Base-by-base conservation (phyloP, 129 eudicot species). In the Heracleum sosnowskyi region DNA sequence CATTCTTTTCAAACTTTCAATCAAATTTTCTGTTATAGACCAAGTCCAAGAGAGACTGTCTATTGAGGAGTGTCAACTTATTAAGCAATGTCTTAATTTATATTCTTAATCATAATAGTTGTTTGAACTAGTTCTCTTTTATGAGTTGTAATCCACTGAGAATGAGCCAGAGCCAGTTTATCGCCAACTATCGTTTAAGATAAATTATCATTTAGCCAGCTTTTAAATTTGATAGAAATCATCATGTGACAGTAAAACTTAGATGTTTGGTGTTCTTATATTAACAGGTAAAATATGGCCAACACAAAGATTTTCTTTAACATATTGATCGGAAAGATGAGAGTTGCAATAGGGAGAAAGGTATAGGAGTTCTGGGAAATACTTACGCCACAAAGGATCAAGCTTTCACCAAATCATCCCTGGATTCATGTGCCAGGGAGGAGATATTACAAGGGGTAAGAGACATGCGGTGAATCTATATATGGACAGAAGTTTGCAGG, bases 281-380 rank as follows among this genome's bases (percentile, higher is more conserved):
- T 53, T 74, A 53, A 53, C 31, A 55, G 64, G 60, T 41, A 35
- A 57, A 80, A 71, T 69, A 91, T 91, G 96, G 28, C 90, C 76
- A 94, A 91, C 82, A 97, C 98, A 46, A 95, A 91, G 84, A 97
- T 91, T 45, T 91, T 88, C 88, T 91, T 94, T 12, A 96, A 95
- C 87, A 85, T 95, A 78, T 69, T 90, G 77, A 84, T 95, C 26
- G 98, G 94, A 44, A 87, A 86, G 69, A 9, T 34, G 75, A 89
- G 83, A 87, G 87, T 91, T 49, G 98, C 88, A 91, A 97, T 1
- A 96, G 98, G 44, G 98, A 94, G 87, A 94, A 88, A 82, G 97
- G 98, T 6, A 83, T 91, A 13, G 96, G 98, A 51, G 12, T 47
- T 75, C 77, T 0, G 97, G 96, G 57, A 91, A 94, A 84, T 90